Conservation (phyloP, 345 rosid species). For the Ailanthus altissimus region DNA sequence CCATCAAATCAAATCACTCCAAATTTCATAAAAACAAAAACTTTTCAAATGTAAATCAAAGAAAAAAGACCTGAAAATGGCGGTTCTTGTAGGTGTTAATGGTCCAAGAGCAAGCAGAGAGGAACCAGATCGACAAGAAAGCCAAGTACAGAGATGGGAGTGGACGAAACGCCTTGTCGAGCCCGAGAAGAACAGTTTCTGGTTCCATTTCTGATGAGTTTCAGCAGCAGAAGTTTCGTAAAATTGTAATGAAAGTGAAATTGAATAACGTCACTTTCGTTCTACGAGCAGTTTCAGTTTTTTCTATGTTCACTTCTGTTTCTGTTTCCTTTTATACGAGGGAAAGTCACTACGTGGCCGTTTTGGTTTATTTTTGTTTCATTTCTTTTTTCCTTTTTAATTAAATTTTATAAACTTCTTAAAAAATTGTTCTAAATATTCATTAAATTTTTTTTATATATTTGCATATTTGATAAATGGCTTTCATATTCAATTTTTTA, state of each 20-base stretch:
- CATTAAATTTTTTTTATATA: too few relatives aligned
- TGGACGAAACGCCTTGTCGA: conserved; percentile 75
- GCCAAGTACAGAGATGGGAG: conserved; percentile 73
- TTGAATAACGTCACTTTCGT: background rate
- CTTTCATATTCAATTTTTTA: background rate
- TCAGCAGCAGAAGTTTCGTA: background rate
- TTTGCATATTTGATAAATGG: too few relatives aligned
- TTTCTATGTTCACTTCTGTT: background rate
- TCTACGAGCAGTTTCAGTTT: background rate
- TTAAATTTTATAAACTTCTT: background rate
- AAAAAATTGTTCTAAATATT: background rate
- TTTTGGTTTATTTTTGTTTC: background rate
- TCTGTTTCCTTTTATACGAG: background rate
- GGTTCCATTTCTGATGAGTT: conserved; percentile 7
- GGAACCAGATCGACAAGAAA: conserved; percentile 66
- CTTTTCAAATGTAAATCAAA: background rate
- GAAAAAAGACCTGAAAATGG: conserved; percentile 60
- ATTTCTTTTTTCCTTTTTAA: background rate
- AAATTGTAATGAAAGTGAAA: background rate
- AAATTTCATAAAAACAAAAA: background rate
- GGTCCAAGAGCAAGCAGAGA: conserved; percentile 89
- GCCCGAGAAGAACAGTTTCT: conserved; percentile 20
- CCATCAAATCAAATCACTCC: conserved; percentile 10
- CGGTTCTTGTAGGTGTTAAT: conserved; percentile 77
- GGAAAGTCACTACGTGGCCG: background rate